Conservation (phyloP, 2,329 filamentous ascomycete species). For the Metarhizium sp. region DNA sequence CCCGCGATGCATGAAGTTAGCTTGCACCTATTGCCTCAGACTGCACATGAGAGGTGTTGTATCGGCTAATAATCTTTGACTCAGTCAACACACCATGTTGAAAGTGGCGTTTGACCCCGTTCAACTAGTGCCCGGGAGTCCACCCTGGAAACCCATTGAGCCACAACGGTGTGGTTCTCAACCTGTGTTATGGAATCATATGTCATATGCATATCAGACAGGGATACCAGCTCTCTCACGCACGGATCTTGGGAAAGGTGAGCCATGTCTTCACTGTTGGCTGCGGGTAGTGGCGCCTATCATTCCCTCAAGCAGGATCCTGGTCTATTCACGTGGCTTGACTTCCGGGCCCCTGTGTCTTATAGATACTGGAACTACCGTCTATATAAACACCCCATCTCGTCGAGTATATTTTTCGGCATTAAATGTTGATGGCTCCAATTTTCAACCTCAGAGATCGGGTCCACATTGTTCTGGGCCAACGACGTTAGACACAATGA, state of each 20-base stretch:
- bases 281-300: background rate
- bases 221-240: background rate
- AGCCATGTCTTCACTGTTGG: background rate
- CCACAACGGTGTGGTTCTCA: background rate
- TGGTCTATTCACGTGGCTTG: too few species aligned
- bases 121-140: background rate
- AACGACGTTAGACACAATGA: background rate
- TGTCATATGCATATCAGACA: background rate
- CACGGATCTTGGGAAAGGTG: background rate
- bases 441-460: background rate
- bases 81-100: background rate
- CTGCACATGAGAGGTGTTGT: too few species aligned
- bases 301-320: too few species aligned
- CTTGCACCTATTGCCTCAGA: too few species aligned
- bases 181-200: background rate
- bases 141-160: background rate
- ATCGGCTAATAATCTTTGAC: background rate
- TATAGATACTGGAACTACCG: background rate
- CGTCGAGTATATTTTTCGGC: too few species aligned
- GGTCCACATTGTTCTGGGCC: background rate
- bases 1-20: too few species aligned
- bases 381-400: background rate
- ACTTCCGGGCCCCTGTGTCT: background rate
- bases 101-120: background rate
- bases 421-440: background rate